Percentiles rank a stretch among this genome's conserved stretches.
These are phyloP conservation scores for Combretum micranthum DNA, from an alignment of 345 rosid genomes.

Conservation along the genomic window DNA sequence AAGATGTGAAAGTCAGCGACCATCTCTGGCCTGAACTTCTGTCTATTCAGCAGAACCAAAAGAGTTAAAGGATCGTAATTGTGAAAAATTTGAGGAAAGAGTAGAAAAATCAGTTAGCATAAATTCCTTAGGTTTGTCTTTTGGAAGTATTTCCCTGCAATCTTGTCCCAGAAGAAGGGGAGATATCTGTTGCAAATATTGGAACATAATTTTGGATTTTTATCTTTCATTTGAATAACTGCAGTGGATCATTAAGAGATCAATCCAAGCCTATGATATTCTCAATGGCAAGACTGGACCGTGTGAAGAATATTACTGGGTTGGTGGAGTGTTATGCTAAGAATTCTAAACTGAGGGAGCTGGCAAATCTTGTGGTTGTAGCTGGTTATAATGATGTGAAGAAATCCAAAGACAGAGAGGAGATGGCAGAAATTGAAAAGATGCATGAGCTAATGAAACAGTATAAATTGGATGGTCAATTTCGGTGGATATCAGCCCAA, in stretches of 20 bases:
- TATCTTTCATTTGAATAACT: constrained; percentile 12
- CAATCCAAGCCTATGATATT: constrained; percentile 77
- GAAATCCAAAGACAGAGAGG: constrained; percentile 90
- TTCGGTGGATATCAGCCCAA: constrained; percentile 88
- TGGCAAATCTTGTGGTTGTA: constrained; percentile 81
- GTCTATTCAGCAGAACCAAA: too few species aligned
- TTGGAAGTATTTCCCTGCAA: too few species aligned
- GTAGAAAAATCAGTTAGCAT: too few species aligned
- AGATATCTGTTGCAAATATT: too few species aligned
- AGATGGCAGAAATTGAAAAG: constrained; percentile 87
- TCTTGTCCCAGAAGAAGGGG: too few species aligned
- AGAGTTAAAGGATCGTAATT: too few species aligned
- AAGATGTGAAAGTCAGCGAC: too few species aligned
- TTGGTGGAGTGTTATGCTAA: constrained; percentile 80
- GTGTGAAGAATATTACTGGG: constrained; percentile 83
- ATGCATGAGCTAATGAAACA: constrained; percentile 62
- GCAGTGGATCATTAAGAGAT: constrained; percentile 75
- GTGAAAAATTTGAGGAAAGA: too few species aligned
- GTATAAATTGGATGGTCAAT: constrained; percentile 71
- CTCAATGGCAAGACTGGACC: constrained; percentile 98
- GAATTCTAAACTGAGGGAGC: constrained; percentile 63
- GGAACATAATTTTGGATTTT: not conserved
- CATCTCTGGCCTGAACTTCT: too few species aligned
- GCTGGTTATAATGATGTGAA: constrained; percentile 80
- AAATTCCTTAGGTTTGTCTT: too few species aligned